Percentiles rank a stretch among this genome's conserved stretches.
Conservation (phyloP, 2,329 filamentous ascomycete species). For the Arthrobotrys entomopaga region DNA sequence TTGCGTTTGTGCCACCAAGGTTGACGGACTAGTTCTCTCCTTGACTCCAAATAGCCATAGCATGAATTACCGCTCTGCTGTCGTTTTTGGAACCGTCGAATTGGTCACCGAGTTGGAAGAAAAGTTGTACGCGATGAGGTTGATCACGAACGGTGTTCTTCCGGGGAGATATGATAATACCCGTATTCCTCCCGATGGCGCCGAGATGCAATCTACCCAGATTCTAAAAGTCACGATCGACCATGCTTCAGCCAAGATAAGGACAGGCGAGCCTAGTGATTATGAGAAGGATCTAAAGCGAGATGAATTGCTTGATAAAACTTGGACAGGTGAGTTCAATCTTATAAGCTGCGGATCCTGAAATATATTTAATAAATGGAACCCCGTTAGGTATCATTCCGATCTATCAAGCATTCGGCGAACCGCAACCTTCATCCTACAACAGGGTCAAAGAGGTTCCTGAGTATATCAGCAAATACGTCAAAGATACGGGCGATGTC, state of each 20-base stretch:
- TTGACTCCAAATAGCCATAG: conserved; percentile 83
- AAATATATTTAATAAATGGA: no score
- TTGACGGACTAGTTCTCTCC: conserved; percentile 82
- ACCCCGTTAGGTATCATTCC: conserved; percentile 66
- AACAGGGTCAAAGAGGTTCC: conserved; percentile 72
- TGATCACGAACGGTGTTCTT: conserved; percentile 80
- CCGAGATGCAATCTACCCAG: conserved; percentile 79
- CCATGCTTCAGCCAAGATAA: conserved; percentile 79
- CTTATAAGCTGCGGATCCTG: no score
- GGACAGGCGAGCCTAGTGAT: conserved; percentile 73
- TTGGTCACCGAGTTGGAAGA: conserved; percentile 75
- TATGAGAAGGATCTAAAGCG: conserved; percentile 68
- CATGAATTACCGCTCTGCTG: conserved; percentile 85
- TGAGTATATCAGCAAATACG: conserved; percentile 69
- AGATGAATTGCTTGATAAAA: conserved; percentile 65
- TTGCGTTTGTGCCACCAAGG: conserved; percentile 75
- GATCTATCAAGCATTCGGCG: conserved; percentile 72
- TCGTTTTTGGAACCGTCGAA: conserved; percentile 78
- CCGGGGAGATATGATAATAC: conserved; percentile 75
- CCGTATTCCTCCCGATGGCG: conserved; percentile 75
- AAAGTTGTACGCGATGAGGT: conserved; percentile 79
- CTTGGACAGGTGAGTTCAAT: conserved; percentile 67
- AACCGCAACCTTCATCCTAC: conserved; percentile 70
- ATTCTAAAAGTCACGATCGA: conserved; percentile 76
- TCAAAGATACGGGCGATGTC: conserved; percentile 65